These are phyloP conservation scores for Tuber melanosporum DNA, from an alignment of 495 filamentous ascomycete species.

Conservation along the genomic window DNA sequence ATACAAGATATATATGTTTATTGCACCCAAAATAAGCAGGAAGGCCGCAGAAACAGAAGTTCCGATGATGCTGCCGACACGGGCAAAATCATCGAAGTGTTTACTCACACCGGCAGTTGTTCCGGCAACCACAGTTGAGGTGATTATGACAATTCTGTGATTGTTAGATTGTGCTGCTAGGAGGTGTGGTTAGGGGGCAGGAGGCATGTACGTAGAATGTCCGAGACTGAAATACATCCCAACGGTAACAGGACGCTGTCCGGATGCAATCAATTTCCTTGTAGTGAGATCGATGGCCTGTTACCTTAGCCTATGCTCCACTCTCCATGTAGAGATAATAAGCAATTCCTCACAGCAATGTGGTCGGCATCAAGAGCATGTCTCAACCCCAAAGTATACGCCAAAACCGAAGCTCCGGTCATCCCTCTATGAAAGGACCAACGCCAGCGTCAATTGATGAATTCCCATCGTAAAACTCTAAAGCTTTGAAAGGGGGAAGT, in stretches of 20 bases:
- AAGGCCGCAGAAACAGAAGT: slow-evolving; percentile 77
- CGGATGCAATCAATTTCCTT: slow-evolving; percentile 76
- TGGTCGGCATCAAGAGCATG: slow-evolving; percentile 97
- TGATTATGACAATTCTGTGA: slow-evolving; percentile 71
- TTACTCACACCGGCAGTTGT: slow-evolving; percentile 74
- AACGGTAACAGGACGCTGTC: slow-evolving; percentile 81
- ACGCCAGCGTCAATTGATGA: slow-evolving; percentile 16
- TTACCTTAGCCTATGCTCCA: neutral
- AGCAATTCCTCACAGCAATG: slow-evolving; percentile 56
- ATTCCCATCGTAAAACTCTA: neutral
- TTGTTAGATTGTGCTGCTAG: slow-evolving; percentile 1
- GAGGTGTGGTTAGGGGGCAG: neutral
- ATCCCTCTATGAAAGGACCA: slow-evolving; percentile 49
- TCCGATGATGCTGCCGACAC: slow-evolving; percentile 79
- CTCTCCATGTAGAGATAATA: neutral
- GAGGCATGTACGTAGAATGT: slow-evolving; percentile 62
- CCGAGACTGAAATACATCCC: slow-evolving; percentile 94
- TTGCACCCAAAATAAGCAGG: slow-evolving; percentile 70
- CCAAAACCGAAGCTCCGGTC: slow-evolving; percentile 69
- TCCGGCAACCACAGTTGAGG: slow-evolving; percentile 83
- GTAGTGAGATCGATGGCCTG: slow-evolving; percentile 94
- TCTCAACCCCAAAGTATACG: slow-evolving; percentile 83
- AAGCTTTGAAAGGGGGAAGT: neutral
- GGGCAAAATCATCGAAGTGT: slow-evolving; percentile 70
- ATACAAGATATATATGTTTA: slow-evolving; percentile 78